These are phyloP conservation scores for Barbarea vulgaris DNA, from an alignment of 345 rosid species.

Conservation along the genomic window DNA sequence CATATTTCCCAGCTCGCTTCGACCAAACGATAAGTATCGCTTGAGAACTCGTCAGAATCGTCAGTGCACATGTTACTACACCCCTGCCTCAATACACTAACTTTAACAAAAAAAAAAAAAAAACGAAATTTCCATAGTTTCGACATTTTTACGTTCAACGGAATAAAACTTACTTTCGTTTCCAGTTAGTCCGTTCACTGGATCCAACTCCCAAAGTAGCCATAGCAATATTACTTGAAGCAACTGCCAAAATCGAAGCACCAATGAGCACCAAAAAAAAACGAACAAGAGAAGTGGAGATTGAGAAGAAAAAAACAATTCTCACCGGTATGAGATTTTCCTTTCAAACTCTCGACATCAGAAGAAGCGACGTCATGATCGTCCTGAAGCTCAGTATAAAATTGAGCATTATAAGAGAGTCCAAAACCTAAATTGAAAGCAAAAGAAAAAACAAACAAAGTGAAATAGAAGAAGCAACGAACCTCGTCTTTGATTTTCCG, in stretches of 20 bases:
- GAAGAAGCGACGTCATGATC: slow-evolving; percentile 33
- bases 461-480: neutral
- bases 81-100: slow-evolving; percentile 46
- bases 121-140: neutral
- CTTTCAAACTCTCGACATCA: slow-evolving; percentile 41
- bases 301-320: neutral
- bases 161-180: slow-evolving; percentile 60
- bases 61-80: slow-evolving; percentile 78
- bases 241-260: slow-evolving; percentile 43
- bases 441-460: neutral
- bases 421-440: neutral
- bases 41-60: slow-evolving; percentile 93
- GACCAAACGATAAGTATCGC: slow-evolving; percentile 98
- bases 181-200: slow-evolving; percentile 63
- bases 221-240: slow-evolving; percentile 44
- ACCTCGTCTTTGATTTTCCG: slow-evolving; percentile 85
- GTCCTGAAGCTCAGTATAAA: slow-evolving; percentile 29
- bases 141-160: neutral
- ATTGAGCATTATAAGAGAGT: neutral
- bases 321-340: slow-evolving; percentile 37
- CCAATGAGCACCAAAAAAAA: slow-evolving; percentile 14
- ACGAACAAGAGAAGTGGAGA: neutral
- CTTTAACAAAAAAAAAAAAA: too few relatives aligned
- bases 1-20: slow-evolving; percentile 96
- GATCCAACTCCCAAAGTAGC: slow-evolving; percentile 46